phyloP scores from a whole-genome alignment of 441 rosid species.

The Populus trichocarpa region DNA sequence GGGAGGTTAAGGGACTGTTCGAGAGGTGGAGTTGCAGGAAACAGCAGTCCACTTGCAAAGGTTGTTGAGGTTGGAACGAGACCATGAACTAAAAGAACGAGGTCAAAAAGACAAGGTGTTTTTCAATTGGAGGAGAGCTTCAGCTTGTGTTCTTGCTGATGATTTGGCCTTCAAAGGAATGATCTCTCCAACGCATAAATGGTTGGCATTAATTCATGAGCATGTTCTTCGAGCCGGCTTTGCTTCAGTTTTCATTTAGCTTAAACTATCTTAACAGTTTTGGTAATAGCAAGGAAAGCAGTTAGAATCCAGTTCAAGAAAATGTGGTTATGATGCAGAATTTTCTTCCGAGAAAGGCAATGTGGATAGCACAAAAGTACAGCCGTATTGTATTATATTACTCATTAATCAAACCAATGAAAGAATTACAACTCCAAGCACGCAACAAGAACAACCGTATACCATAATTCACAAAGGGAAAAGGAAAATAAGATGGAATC shows the following conservation, averaged over 20 bases:
- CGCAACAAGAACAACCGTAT: background rate
- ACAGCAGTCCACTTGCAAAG: slow-evolving; percentile 58
- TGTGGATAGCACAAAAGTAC: background rate
- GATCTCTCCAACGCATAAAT: slow-evolving; percentile 29
- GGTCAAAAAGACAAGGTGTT: slow-evolving; percentile 27
- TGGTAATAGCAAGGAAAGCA: background rate
- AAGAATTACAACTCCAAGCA: slow-evolving; percentile 12
- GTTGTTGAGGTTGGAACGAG: background rate
- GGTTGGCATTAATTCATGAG: background rate
- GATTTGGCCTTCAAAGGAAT: slow-evolving; percentile 31
- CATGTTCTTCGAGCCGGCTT: background rate
- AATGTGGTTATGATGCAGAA: background rate
- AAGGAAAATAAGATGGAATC: background rate
- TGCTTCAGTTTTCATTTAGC: background rate
- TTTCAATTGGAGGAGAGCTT: slow-evolving; percentile 56
- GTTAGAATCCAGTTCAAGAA: background rate
- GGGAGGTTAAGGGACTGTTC: slow-evolving; percentile 36
- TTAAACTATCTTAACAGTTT: background rate
- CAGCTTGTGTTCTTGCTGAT: slow-evolving; percentile 46
- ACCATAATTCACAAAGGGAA: background rate
- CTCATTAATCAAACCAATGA: slow-evolving; percentile 2
- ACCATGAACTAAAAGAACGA: slow-evolving; percentile 45
- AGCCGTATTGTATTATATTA: background rate
- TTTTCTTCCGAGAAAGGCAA: background rate
- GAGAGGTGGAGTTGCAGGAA: slow-evolving; percentile 26